phyloP scores from a whole-genome alignment of 2,329 filamentous ascomycete genomes.

The Rhynchosporium secalis region DNA sequence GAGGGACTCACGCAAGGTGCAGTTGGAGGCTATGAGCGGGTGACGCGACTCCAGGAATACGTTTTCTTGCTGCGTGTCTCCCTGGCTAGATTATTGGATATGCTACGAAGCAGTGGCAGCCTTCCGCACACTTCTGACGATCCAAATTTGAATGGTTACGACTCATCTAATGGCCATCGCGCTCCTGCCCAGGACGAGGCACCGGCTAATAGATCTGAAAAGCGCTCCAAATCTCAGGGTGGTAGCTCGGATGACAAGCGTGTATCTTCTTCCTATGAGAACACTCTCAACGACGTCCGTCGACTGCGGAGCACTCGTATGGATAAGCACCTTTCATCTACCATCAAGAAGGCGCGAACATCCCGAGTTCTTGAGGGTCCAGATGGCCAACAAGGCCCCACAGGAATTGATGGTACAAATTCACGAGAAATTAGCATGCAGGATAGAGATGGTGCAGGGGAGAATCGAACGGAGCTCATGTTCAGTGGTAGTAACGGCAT shows the following conservation, averaged over 20 bases:
- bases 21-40: conserved; percentile 63
- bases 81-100: conserved; percentile 83
- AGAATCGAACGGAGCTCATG: conserved; percentile 74
- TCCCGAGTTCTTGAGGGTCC: conserved; percentile 92
- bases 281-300: conserved; percentile 92
- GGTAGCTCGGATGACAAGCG: conserved; percentile 60
- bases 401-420: conserved; percentile 60
- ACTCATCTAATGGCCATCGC: conserved; percentile 64
- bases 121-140: conserved; percentile 76
- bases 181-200: conserved; percentile 51
- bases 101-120: conserved; percentile 79
- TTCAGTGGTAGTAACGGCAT: conserved; percentile 90
- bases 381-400: conserved; percentile 72
- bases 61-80: conserved; percentile 91
- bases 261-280: conserved; percentile 80
- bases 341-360: conserved; percentile 83
- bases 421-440: conserved; percentile 63
- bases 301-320: conserved; percentile 88
- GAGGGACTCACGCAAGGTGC: conserved; percentile 57
- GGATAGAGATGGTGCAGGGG: conserved; percentile 68
- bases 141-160: conserved; percentile 64
- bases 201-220: conserved; percentile 61
- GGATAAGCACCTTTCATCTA: conserved; percentile 91
- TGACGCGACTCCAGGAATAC: conserved; percentile 90
- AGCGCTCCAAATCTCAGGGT: conserved; percentile 72